Base-by-base conservation (phyloP, 2,329 filamentous ascomycete species). In the Aspergillus terreus region DNA sequence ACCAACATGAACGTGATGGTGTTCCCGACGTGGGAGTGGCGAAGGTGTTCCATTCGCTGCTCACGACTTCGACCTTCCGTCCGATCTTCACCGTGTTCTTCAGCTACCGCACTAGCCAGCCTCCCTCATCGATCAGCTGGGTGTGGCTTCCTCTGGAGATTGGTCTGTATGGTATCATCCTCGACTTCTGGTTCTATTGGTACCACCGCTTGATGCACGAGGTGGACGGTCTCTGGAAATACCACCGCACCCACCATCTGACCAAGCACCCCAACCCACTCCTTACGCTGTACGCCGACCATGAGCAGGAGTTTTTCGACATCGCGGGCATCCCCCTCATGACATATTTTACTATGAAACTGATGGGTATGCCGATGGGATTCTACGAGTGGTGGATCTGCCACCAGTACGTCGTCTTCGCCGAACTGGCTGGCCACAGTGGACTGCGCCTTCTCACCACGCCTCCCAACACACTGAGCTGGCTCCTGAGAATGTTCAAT, bases 341-440 rank as follows among this genome's bases (percentile, higher is more conserved):
- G 46, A 67, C 73, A 2, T 76, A 68, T 54, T 61, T 62, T 38
- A 70, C 63, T 1, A 50, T 76, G 33, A 70, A 66, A 49, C 6
- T 60, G 0, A 63, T 71, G 32, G 72, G 73, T 0, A 44, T 76
- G 4, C 73, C 72, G 0, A 71, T 77, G 69, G 73, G 71, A 2
- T 77, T 78, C 56, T 76, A 76, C 45, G 74, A 76, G 40, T 75
- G 71, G 72, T 77, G 74, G 74, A 55, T 77, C 15, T 77, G 74
- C 56, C 70, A 76, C 47, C 64, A 73, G 47, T 77, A 75, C 46
- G 62, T 77, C 27, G 63, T 73, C 11, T 77, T 76, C 21, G 52
- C 58, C n/a, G 59, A 62, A 36, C 38, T 60, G 17, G 52, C 58
- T 3, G 59, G 59, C 3, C 59, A 62, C 36, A 62, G 59, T 25